These are phyloP conservation scores for Boletus pseudopeckii DNA, from an alignment of 768 basidiomycete species.

Conservation along the genomic window DNA sequence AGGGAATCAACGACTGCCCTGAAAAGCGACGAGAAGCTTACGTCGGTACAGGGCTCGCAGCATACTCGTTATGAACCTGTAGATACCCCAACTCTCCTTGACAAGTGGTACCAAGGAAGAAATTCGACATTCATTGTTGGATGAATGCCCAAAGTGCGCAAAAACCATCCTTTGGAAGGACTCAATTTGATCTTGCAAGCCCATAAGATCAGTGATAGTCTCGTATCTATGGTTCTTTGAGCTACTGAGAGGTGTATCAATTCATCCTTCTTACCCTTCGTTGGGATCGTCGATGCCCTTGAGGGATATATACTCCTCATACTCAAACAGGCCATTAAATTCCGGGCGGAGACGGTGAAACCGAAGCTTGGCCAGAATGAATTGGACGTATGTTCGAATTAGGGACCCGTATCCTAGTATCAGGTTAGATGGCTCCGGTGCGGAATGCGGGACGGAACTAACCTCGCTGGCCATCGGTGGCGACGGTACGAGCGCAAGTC, in stretches of 20 bases:
- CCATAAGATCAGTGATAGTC: slow-evolving; percentile 97
- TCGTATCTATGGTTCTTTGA: slow-evolving; percentile 66
- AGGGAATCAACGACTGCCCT: slow-evolving; percentile 3
- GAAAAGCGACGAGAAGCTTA: slow-evolving; percentile 36
- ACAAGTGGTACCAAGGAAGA: slow-evolving; percentile 94
- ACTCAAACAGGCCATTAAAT: slow-evolving; percentile 98
- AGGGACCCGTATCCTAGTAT: slow-evolving; percentile 81
- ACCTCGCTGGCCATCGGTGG: slow-evolving; percentile 77
- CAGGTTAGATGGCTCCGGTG: slow-evolving; percentile 3
- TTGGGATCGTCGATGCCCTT: slow-evolving; percentile 99
- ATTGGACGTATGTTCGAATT: slow-evolving; percentile 94
- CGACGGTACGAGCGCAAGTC: slow-evolving; percentile 89
- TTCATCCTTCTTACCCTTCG: slow-evolving; percentile 71
- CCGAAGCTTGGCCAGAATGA: slow-evolving; percentile 90
- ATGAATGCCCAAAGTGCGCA: slow-evolving; percentile 84
- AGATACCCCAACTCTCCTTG: slow-evolving; percentile 99
- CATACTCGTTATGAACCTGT: slow-evolving; percentile 99
- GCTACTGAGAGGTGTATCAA: slow-evolving; percentile 1
- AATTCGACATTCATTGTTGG: slow-evolving; percentile 97
- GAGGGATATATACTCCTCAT: slow-evolving; percentile 96
- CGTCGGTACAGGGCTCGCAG: slow-evolving; percentile 93
- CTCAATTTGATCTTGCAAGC: slow-evolving; percentile 96
- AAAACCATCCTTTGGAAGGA: slow-evolving; percentile 98
- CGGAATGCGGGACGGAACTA: neutral
- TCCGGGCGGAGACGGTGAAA: slow-evolving; percentile 95